Conservation (phyloP, 805 yeast genomes). For the Soucietia sequanensis region DNA sequence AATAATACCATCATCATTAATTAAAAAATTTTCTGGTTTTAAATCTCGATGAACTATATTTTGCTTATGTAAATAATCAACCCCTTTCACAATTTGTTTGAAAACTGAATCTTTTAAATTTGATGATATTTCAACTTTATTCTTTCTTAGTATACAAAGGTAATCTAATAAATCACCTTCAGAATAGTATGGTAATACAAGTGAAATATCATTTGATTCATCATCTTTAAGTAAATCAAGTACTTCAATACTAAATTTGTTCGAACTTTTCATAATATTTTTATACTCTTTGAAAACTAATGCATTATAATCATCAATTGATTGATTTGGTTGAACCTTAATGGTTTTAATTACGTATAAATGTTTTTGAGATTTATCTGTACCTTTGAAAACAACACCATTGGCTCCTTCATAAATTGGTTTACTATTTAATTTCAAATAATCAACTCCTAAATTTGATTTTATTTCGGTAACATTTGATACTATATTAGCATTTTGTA, state of each 20-base stretch:
- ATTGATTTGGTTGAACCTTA: slow-evolving; percentile 15
- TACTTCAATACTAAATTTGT: slow-evolving; percentile 28
- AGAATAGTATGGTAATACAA: slow-evolving; percentile 42
- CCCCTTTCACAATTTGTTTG: slow-evolving; percentile 45
- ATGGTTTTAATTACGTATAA: slow-evolving; percentile 31
- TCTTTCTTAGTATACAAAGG: slow-evolving; percentile 38
- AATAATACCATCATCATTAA: slow-evolving; percentile 44
- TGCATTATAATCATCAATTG: slow-evolving; percentile 10
- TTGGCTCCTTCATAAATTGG: slow-evolving; percentile 45
- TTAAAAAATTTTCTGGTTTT: slow-evolving; percentile 54
- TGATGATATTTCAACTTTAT: slow-evolving; percentile 25
- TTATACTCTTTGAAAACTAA: slow-evolving; percentile 31
- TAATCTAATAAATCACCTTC: slow-evolving; percentile 49
- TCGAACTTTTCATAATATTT: slow-evolving; percentile 23
- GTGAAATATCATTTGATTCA: slow-evolving; percentile 22
- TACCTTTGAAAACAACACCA: slow-evolving; percentile 35
- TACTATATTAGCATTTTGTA: too few species aligned
- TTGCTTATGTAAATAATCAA: slow-evolving; percentile 42
- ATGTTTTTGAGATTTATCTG: slow-evolving; percentile 16
- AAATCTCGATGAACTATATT: slow-evolving; percentile 50
- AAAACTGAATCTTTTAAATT: slow-evolving; percentile 46
- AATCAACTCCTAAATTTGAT: slow-evolving; percentile 24
- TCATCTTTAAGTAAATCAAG: slow-evolving; percentile 20
- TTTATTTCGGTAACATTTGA: too few species aligned
- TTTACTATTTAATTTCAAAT: slow-evolving; percentile 21